These are phyloP conservation scores for Ophiostoma novo-ulmi DNA, from an alignment of 2,329 filamentous ascomycete species.

Conservation along the genomic window DNA sequence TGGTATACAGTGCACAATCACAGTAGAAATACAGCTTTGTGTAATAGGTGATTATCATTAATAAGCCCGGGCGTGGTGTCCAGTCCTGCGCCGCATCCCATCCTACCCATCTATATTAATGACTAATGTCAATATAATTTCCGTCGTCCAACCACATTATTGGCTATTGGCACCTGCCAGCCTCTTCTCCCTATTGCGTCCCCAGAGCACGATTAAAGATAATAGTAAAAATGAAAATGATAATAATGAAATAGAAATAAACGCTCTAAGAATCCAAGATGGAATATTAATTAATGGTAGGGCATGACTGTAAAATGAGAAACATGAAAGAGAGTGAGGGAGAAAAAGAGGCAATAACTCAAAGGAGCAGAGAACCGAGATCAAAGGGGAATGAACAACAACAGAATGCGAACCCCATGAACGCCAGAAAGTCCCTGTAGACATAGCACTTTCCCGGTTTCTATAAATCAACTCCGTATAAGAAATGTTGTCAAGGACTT, in stretches of 20 bases:
- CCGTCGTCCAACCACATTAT: constrained; percentile 14
- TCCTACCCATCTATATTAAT: background rate
- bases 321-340: constrained; percentile 6
- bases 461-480: constrained; percentile 22
- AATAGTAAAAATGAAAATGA: constrained; percentile 12
- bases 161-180: constrained; percentile 21
- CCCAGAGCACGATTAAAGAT: constrained; percentile 12
- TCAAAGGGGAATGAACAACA: constrained; percentile 13
- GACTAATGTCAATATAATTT: background rate
- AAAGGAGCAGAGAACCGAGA: background rate
- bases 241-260: constrained; percentile 19
- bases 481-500: constrained; percentile 22
- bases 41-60: background rate
- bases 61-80: background rate
- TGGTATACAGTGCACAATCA: background rate
- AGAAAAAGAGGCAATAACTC: background rate
- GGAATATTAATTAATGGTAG: constrained; percentile 20
- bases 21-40: background rate
- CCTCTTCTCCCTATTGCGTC: constrained; percentile 12
- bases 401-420: constrained; percentile 15
- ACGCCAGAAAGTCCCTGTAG: constrained; percentile 21
- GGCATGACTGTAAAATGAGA: constrained; percentile 12
- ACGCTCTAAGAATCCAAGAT: constrained; percentile 15
- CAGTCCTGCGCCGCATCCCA: background rate
- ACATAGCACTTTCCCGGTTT: constrained; percentile 4